These are phyloP conservation scores for Gomphus sp. DNA, from an alignment of 1,284 basidiomycete genomes.

Conservation along the genomic window DNA sequence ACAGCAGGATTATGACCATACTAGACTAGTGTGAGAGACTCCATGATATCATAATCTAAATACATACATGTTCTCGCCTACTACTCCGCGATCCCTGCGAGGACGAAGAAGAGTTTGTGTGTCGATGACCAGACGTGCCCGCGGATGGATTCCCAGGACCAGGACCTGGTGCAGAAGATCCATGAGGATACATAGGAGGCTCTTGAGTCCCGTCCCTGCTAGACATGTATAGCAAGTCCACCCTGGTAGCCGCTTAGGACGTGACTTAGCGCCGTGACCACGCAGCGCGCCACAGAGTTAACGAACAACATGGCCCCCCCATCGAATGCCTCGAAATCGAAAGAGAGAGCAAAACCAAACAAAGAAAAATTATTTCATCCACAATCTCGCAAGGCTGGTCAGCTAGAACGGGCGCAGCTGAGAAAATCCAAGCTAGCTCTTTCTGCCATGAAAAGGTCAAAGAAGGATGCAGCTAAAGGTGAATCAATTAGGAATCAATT, in stretches of 20 bases:
- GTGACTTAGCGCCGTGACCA: conserved; percentile 4
- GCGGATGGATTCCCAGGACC: background rate
- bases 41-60: background rate
- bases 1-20: conserved; percentile 49
- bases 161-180: background rate
- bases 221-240: background rate
- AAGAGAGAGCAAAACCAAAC: conserved; percentile 24
- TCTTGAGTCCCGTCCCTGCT: background rate
- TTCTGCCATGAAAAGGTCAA: conserved; percentile 42
- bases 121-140: conserved; percentile 1
- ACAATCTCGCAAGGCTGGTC: conserved; percentile 73
- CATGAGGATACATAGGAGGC: background rate
- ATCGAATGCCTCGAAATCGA: conserved; percentile 3
- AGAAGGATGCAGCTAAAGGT: conserved; percentile 52
- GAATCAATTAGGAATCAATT: conserved; percentile 24
- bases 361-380: conserved; percentile 77
- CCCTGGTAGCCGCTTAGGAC: background rate
- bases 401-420: conserved; percentile 63
- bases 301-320: conserved; percentile 2
- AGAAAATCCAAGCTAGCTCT: conserved; percentile 63
- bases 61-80: conserved; percentile 1
- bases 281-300: no score
- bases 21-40: conserved; percentile 1
- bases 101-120: conserved; percentile 9
- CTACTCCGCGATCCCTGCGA: conserved; percentile 6